Evolutionary conservation across 2,329 filamentous ascomycete genomes (phyloP), one percentile per base, ranked within the genome.

Genomic region (Rhytidhysteron rufulum): DNA sequence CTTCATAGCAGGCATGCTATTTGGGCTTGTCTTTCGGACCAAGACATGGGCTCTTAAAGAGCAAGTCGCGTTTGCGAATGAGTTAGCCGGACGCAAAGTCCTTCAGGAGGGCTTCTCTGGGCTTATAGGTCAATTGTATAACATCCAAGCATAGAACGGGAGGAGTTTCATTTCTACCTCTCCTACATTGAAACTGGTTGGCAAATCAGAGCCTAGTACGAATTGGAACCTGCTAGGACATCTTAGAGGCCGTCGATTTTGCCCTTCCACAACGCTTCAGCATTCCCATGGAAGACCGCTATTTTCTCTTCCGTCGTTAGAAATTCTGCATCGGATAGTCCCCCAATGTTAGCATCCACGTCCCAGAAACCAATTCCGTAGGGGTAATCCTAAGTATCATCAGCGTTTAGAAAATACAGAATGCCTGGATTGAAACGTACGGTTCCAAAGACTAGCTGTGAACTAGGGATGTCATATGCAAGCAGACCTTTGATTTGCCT

Each of bases 1-100:
- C 0, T 88, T 88, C 54, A 78, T 85, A 48, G 85, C 84, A 24
- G 84, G 83, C 43, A 79, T 85, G 62, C 65, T 88, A 35, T 86
- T 82, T 63, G 74, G 70, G 25, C 61, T 86, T 45, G 63, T 75
- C 41, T 76, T 70, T 55, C 73, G 72, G 47, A 50, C 55, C 31
- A 53, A 62, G 7, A 66, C 74, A 47, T 82, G 78, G 78, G 59
- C 66, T 50, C 53, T 73, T 34, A 50, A 63, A 37, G 58, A 63
- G 41, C 78, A 73, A 51, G 58, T 85, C 44, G 60, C 55, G 22
- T 84, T 85, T 63, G 82, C 82, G 34, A 84, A 83, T 49, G 70
- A 75, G 42, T 61, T 88, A 57, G 84, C 84, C 38, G 83, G 82
- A 30, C 68, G 73, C 45, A 88, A 88, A 62, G 79, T 88, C 31